Percentiles rank a stretch among this genome's conserved stretches.
Evolutionary conservation across 2,329 filamentous ascomycete species (phyloP).

Genomic region (Phialemonium atrogriseum): DNA sequence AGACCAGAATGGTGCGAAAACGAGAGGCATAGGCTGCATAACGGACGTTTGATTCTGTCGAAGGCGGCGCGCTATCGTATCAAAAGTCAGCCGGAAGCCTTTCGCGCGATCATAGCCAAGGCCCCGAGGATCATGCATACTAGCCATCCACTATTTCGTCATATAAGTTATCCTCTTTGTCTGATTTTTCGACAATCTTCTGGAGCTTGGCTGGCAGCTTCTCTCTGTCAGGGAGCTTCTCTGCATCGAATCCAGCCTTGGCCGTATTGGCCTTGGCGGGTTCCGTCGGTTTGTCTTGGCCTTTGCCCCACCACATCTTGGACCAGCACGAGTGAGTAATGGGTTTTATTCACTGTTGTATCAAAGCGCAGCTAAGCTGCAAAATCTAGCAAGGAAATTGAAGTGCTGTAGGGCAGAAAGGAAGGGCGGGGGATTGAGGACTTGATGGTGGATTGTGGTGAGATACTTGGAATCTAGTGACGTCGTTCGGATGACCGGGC

Average conservation of each 20-base stretch:
- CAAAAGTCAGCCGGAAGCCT: constrained; percentile 7
- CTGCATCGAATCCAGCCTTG: constrained; percentile 29
- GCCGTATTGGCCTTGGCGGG: constrained; percentile 12
- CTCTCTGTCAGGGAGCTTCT: constrained; percentile 37
- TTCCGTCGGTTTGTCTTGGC: constrained; percentile 19
- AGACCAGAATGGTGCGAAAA: constrained; percentile 76
- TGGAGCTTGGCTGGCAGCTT: constrained; percentile 49
- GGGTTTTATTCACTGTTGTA: too few species aligned
- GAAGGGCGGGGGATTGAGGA: too few species aligned
- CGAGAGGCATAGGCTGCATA: constrained; percentile 90
- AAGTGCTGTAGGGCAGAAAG: too few species aligned
- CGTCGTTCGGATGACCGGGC: too few species aligned
- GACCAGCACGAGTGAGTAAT: too few species aligned
- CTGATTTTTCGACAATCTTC: constrained; percentile 47
- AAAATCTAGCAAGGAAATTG: too few species aligned
- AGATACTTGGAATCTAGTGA: too few species aligned
- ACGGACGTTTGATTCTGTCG: constrained; percentile 76
- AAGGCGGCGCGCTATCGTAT: constrained; percentile 56
- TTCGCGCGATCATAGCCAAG: neutral
- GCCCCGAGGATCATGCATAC: constrained; percentile 39
- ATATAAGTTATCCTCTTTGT: constrained; percentile 64
- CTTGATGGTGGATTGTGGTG: too few species aligned
- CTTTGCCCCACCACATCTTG: constrained; percentile 35
- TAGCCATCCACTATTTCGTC: constrained; percentile 71
- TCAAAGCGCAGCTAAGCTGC: too few species aligned